A percentile compares a stretch with the other conserved stretches of the same genome.
phyloP scores from a whole-genome alignment of 163 green algal genomes.

The Scenedesmus sp. region DNA sequence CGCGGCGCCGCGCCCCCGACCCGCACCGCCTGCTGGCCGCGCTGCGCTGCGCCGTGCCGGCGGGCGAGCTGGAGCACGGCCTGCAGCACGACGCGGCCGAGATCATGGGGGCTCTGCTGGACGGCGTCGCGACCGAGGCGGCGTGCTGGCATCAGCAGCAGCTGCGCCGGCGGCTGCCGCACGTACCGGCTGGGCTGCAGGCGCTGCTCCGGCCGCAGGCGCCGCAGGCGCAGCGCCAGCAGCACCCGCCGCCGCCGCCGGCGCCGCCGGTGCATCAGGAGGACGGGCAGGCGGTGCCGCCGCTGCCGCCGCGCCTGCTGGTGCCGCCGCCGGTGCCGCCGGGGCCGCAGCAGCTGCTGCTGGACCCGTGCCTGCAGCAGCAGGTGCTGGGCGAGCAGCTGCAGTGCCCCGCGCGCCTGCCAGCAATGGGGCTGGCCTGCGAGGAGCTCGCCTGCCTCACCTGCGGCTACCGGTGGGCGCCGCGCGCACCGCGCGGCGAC shows the following conservation, averaged over 20 bases:
- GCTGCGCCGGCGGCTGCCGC: neutral
- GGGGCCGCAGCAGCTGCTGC: constrained; percentile 1
- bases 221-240: neutral
- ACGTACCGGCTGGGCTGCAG: neutral
- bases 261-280: neutral
- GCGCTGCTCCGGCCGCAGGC: neutral
- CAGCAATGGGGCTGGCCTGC: neutral
- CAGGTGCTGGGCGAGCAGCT: constrained; percentile 17
- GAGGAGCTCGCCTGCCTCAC: constrained; percentile 17
- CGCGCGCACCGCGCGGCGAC: too few relatives aligned
- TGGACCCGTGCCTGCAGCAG: neutral
- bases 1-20: neutral
- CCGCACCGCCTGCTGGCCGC: neutral
- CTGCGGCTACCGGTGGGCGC: constrained; percentile 34
- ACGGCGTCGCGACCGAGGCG: constrained; percentile 20
- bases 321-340: neutral
- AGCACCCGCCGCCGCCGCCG: too few relatives aligned
- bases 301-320: neutral
- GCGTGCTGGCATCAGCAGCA: constrained; percentile 13
- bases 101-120: constrained; percentile 6
- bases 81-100: constrained; percentile 37
- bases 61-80: constrained; percentile 18
- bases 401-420: neutral
- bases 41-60: constrained; percentile 2
- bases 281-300: constrained; percentile 20